Evolutionary conservation across 345 rosid species (phyloP), one percentile per base, ranked within the genome.

Genomic region (Corymbia maculata): DNA sequence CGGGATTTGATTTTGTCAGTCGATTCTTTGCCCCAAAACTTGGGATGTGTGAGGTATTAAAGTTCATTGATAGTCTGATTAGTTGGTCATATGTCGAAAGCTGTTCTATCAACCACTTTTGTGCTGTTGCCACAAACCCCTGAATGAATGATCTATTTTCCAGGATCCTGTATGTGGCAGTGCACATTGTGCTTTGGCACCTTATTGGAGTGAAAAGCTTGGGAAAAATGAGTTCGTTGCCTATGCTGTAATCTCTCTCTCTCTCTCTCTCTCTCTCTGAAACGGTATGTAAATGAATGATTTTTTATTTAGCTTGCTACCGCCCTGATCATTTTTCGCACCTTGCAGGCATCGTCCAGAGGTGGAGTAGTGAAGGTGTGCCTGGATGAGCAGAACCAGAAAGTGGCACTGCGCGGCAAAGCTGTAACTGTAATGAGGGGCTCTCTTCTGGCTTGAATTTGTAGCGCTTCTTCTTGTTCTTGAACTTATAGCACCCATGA

Each of bases 161-260:
- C 92, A 97, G 99, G 98, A 96, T 91, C 97, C 94, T 84, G 97
- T 95, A 32, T 91, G 94, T 85, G 97, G 99, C 51, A 94, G 96
- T 89, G 97, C 97, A 42, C 94, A 95, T 80, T 96, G 99, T 93
- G 94, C 95, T 51, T 87, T 97, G 88, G 96, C 96, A 88, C 87
- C 91, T 30, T 95, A 95, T 85, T 97, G 98, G 98, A 92, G 92
- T 88, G 75, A 92, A 61, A 95, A 96, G 92, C 91, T 95, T 59
- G 93, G 94, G 70, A 42, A 79, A 57, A 91, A 85, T 44, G 94
- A 95, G 86, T 88, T 95, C 45, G 59, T 89, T 86, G 99, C 98
- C 32, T 92, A 91, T 92, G 92, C 91, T 91, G 97, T 96, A 93
- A 64, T 85, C 64, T 87, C 44, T 75, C 89, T 87, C 22, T 51